Evolutionary conservation across 352 stramenopile genomes (phyloP).

Genomic region (Phytopythium oedochilum): DNA sequence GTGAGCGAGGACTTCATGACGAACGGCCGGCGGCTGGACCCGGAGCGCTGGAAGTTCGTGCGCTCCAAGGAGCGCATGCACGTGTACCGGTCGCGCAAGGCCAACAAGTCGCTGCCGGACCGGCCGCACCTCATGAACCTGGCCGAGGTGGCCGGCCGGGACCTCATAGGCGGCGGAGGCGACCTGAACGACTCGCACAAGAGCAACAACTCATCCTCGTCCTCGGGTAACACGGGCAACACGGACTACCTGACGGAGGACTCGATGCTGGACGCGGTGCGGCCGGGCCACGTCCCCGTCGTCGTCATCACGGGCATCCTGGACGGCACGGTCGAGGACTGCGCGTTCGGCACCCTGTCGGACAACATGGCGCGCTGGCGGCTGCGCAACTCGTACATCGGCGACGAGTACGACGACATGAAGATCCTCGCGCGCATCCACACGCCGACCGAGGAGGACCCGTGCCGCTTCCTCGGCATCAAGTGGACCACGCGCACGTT

Average conservation of each 20-base stretch:
- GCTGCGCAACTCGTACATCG: conserved; percentile 30
- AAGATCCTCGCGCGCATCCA: conserved; percentile 33
- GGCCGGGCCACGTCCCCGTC: conserved; percentile 17
- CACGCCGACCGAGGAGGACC: conserved; percentile 18
- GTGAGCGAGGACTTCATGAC: conserved; percentile 25
- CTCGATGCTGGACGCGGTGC: conserved; percentile 17
- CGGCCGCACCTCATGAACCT: conserved; percentile 19
- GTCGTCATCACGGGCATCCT: conserved; percentile 26
- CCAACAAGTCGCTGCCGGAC: conserved; percentile 12
- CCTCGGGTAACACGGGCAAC: neutral
- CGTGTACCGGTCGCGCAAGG: conserved; percentile 23
- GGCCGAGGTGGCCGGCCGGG: conserved; percentile 7
- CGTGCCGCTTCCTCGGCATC: conserved; percentile 37
- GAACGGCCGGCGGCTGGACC: conserved; percentile 22
- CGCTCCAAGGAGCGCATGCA: conserved; percentile 25
- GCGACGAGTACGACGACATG: conserved; percentile 25
- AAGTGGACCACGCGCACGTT: conserved; percentile 29
- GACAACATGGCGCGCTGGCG: conserved; percentile 22
- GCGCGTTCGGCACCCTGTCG: conserved; percentile 23
- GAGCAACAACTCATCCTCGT: conserved; percentile 3
- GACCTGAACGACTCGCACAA: conserved; percentile 11
- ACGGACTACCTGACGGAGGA: conserved; percentile 30
- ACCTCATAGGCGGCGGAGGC: conserved; percentile 9
- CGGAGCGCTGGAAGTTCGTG: conserved; percentile 25
- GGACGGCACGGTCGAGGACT: conserved; percentile 27